phyloP scores from a whole-genome alignment of 306 rosid species.

The Lotus japonicus region DNA sequence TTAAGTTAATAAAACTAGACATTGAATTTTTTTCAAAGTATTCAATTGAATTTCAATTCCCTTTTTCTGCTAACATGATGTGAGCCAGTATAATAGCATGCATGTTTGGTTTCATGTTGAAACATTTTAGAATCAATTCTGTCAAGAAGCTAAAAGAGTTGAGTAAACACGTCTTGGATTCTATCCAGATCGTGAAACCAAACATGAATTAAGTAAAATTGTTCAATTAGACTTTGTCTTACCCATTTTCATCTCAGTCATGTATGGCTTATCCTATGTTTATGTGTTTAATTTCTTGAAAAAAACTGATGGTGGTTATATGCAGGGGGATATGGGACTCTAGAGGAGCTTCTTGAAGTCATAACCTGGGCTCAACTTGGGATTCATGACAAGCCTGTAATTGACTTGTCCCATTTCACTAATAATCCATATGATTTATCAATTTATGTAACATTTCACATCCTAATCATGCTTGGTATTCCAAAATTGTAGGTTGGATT shows the following conservation, averaged over 20 bases:
- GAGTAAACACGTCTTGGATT: too few relatives aligned
- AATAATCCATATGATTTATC: background rate
- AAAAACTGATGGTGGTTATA: constrained; percentile 19
- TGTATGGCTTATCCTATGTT: background rate
- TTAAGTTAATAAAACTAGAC: background rate
- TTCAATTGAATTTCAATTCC: background rate
- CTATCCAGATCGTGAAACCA: too few relatives aligned
- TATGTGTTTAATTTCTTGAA: background rate
- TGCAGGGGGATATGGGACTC: constrained; percentile 92
- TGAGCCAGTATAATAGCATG: too few relatives aligned
- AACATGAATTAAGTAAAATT: too few relatives aligned
- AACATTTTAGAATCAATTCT: too few relatives aligned
- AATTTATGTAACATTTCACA: background rate
- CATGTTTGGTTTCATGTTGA: too few relatives aligned
- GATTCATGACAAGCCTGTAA: constrained; percentile 95
- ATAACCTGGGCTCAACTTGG: constrained; percentile 99
- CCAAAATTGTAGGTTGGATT: constrained; percentile 69
- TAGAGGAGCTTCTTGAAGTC: constrained; percentile 95
- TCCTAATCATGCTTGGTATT: constrained; percentile 14
- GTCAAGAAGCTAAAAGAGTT: too few relatives aligned
- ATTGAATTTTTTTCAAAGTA: background rate
- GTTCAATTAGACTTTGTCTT: background rate
- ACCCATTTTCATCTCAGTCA: background rate
- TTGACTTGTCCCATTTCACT: background rate
- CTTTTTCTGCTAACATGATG: background rate